A percentile compares a stretch with the other conserved stretches of the same genome.
Evolutionary conservation across 2,329 filamentous ascomycete species (phyloP).

Genomic region (Aschersonia sp.): DNA sequence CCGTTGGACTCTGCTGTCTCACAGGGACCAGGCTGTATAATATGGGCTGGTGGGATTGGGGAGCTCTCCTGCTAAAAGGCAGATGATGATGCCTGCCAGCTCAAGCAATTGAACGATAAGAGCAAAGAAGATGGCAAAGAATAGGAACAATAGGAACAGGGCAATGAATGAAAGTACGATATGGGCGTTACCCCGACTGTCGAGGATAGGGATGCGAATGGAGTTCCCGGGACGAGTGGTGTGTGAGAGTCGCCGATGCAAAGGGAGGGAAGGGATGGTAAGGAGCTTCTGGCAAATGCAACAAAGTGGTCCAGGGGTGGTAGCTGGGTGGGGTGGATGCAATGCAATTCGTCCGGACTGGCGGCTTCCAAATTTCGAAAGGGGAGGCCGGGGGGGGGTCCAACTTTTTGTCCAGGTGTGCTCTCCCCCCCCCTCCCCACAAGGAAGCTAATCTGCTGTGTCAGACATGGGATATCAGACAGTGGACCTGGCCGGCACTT

Average conservation of each 20-base stretch:
- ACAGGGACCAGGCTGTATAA: not conserved
- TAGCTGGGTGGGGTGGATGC: not conserved
- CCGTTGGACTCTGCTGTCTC: conserved; percentile 2
- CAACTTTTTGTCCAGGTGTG: no score
- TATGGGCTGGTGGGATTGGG: not conserved
- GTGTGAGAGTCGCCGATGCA: not conserved
- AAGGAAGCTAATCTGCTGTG: no score
- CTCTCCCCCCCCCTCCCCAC: no score
- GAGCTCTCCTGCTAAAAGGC: no score
- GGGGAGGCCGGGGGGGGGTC: no score
- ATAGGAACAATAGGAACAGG: not conserved
- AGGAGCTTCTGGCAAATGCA: not conserved
- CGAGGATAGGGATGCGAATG: conserved; percentile 1
- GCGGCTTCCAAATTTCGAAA: no score
- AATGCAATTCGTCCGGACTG: not conserved
- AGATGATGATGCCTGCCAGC: not conserved
- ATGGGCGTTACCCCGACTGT: not conserved
- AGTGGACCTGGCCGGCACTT: no score
- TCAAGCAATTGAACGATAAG: not conserved
- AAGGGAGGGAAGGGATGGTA: conserved; percentile 1
- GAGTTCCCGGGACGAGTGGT: not conserved
- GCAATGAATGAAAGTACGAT: not conserved
- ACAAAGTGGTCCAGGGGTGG: not conserved
- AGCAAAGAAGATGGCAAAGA: not conserved
- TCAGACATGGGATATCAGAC: no score